Percentiles rank a stretch among this genome's conserved stretches.
Evolutionary conservation across 495 filamentous ascomycete species (phyloP).

Genomic region (Haplographium delicatum): DNA sequence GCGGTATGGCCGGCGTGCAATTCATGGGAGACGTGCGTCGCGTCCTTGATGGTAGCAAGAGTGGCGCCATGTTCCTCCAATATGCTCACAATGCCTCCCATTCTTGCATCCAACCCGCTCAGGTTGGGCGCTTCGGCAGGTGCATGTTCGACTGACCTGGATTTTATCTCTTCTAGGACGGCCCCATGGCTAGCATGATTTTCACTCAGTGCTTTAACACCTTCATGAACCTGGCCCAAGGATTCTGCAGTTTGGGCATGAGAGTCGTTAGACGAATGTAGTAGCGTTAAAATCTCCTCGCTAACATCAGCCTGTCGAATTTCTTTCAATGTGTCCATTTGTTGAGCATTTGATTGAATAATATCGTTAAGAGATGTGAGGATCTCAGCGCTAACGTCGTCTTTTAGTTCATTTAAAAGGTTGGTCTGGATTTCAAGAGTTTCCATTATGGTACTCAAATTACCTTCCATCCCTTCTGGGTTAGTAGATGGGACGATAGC

Average conservation of each 20-base stretch:
- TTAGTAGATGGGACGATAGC: slow-evolving; percentile 3
- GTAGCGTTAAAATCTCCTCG: slow-evolving; percentile 24
- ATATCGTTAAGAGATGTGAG: slow-evolving; percentile 19
- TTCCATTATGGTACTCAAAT: slow-evolving; percentile 13
- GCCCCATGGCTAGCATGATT: slow-evolving; percentile 4
- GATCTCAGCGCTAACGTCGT: slow-evolving; percentile 23
- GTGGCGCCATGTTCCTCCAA: slow-evolving; percentile 1
- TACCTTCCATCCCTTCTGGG: background rate
- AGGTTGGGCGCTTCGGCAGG: background rate
- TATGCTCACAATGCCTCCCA: background rate
- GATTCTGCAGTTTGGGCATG: background rate
- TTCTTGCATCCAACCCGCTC: slow-evolving; percentile 4
- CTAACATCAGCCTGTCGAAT: slow-evolving; percentile 24
- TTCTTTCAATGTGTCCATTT: slow-evolving; percentile 13
- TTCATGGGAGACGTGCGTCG: slow-evolving; percentile 1
- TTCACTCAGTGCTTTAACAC: slow-evolving; percentile 9
- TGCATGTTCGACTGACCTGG: slow-evolving; percentile 1
- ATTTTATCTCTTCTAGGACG: slow-evolving; percentile 18
- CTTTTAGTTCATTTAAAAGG: slow-evolving; percentile 21
- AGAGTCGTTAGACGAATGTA: slow-evolving; percentile 19
- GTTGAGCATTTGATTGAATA: slow-evolving; percentile 10
- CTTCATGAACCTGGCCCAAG: slow-evolving; percentile 9
- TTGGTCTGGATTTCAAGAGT: slow-evolving; percentile 15
- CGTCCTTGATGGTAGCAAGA: slow-evolving; percentile 4
- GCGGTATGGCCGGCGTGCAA: background rate